Percentiles rank a stretch among this genome's conserved stretches.
phyloP scores from a whole-genome alignment of 805 yeast species.

The Metschnikowia lunata region DNA sequence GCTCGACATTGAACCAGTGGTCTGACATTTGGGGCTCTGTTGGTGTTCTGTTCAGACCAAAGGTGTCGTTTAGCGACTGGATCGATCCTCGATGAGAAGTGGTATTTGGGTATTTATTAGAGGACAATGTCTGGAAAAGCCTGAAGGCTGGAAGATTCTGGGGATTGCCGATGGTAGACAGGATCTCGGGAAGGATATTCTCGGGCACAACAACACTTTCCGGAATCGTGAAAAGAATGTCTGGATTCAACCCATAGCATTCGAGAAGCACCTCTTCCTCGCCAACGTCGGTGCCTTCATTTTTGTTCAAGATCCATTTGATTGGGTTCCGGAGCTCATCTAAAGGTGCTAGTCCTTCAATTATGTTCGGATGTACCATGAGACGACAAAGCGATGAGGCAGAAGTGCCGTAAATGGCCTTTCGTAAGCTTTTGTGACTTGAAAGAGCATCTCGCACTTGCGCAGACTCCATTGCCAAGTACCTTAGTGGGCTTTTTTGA shows the following conservation, averaged over 20 bases:
- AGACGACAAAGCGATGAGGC: slow-evolving; percentile 20
- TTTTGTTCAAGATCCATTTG: slow-evolving; percentile 17
- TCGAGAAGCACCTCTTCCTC: slow-evolving; percentile 19
- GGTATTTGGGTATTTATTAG: neutral
- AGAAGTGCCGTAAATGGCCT: neutral
- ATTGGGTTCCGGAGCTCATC: slow-evolving; percentile 21
- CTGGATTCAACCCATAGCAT: slow-evolving; percentile 20
- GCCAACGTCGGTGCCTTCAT: slow-evolving; percentile 10
- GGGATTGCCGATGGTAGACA: slow-evolving; percentile 1
- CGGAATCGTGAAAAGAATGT: slow-evolving; percentile 13
- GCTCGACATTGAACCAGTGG: slow-evolving; percentile 15
- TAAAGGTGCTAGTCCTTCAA: slow-evolving; percentile 22
- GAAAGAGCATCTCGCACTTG: neutral
- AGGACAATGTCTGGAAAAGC: neutral
- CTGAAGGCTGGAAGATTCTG: neutral
- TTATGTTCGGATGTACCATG: slow-evolving; percentile 47
- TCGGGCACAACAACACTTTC: slow-evolving; percentile 11
- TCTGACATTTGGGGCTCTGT: slow-evolving; percentile 2
- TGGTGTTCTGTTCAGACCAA: neutral
- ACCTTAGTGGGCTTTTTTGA: slow-evolving; percentile 17
- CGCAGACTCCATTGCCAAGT: slow-evolving; percentile 15
- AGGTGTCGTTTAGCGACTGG: neutral
- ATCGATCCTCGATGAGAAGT: slow-evolving; percentile 2
- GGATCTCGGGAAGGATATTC: slow-evolving; percentile 3
- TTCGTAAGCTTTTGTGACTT: neutral